Evolutionary conservation across 2,329 filamentous ascomycete genomes (phyloP), one percentile per base, ranked within the genome.

Genomic region (Paecilomyces formosus): DNA sequence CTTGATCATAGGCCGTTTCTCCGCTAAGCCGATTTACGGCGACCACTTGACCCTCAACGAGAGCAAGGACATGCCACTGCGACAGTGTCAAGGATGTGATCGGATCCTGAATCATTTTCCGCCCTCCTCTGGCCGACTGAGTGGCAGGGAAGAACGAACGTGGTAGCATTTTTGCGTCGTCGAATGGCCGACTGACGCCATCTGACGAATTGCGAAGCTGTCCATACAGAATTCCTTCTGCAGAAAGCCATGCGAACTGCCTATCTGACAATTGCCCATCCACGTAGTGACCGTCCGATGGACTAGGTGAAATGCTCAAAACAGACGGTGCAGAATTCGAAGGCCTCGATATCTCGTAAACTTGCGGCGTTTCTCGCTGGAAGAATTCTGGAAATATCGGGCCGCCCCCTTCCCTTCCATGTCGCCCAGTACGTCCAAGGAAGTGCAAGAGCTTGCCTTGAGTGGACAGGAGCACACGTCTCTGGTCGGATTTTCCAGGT

Each of bases 331-430:
- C 83, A 0, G 81, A 78, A 3, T 78, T 74, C 1, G 85, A 81
- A 1, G 86, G 76, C 53, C 84, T 81, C 9, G 85, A 79, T 8
- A 90, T 77, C 67, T 96, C 90, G 70, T 96, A 86, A 1, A 89
- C 79, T 1, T 86, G 82, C 0, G 92, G 91, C 56, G 87, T 86
- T 73, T 97, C 93, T 7, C 85, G 85, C 68, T 97, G 93, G 68
- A 99, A 97, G 28, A 99, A 78, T 62, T 85, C 88, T 1, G 89
- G 86, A 72, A 95, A 99, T 62, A 96, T 89, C 0, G 90, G 92
- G 1, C 88, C 87, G 64, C 88, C 88, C 52, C 91, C 90, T 67
- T 96, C 92, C 63, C 88, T 80, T 3, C 84, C 87, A 58, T 86
- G 83, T 59, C 86, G 84, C 13, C 88, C 89, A 22, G 90, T 82